A percentile compares a stretch with the other conserved stretches of the same genome.
These are phyloP conservation scores for Penicillium sp. DNA, from an alignment of 2,329 filamentous ascomycete species.

Conservation along the genomic window DNA sequence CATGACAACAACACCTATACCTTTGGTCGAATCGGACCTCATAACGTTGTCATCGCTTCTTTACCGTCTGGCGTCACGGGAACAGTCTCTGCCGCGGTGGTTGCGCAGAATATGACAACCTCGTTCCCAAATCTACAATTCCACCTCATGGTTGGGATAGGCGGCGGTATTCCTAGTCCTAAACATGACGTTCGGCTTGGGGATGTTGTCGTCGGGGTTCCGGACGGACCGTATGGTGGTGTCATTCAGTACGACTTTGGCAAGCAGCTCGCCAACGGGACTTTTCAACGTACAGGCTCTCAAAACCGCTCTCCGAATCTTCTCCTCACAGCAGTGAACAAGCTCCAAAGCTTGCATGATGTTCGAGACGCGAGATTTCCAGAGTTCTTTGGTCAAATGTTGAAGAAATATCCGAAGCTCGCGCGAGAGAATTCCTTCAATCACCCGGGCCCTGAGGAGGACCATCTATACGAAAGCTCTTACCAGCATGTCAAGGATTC, in stretches of 20 bases:
- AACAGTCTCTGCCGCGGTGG: not conserved
- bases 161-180: conserved; percentile 24
- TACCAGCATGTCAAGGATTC: not conserved
- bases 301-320: not conserved
- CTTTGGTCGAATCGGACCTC: not conserved
- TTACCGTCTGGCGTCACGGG: not conserved
- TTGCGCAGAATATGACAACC: conserved; percentile 20
- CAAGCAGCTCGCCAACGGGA: not conserved
- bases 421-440: not conserved
- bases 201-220: conserved; percentile 13
- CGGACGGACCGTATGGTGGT: not conserved
- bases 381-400: not conserved
- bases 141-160: conserved; percentile 28
- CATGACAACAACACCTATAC: not conserved
- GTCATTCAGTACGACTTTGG: not conserved
- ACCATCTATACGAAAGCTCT: not conserved
- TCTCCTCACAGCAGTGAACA: not conserved
- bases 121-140: conserved; percentile 23
- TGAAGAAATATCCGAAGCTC: not conserved
- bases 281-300: not conserved
- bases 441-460: not conserved
- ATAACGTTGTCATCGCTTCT: not conserved
- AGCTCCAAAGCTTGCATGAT: too few species aligned
- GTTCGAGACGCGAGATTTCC: too few species aligned
- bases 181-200: conserved; percentile 18